Percentiles rank a stretch among this genome's conserved stretches.
phyloP scores from a whole-genome alignment of 257 asterid genomes.

The Haberlea rhodopensis region DNA sequence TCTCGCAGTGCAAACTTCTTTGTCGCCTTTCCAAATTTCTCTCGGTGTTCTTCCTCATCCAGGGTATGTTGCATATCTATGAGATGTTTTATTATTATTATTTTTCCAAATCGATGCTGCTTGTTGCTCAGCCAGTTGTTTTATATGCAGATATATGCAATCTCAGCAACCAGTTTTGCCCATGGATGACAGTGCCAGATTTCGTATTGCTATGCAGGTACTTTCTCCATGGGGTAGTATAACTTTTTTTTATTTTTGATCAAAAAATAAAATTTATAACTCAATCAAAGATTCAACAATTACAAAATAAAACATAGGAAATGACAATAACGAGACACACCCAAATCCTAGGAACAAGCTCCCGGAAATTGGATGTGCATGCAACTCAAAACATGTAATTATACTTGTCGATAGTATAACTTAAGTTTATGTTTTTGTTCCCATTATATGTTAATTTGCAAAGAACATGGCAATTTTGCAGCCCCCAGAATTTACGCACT shows the following conservation, averaged over 20 bases:
- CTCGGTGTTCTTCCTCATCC: constrained; percentile 38
- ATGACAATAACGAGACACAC: no score
- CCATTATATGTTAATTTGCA: constrained; percentile 17
- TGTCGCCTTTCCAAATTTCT: constrained; percentile 36
- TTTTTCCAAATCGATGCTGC: constrained; percentile 16
- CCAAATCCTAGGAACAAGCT: no score
- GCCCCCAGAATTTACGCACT: constrained; percentile 42
- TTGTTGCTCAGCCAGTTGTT: constrained; percentile 23
- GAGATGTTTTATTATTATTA: constrained; percentile 5
- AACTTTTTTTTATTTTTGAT: no score
- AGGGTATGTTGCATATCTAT: constrained; percentile 35
- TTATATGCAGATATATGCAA: constrained; percentile 36
- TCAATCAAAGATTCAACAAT: no score
- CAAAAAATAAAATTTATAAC: no score
- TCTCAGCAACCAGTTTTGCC: constrained; percentile 36
- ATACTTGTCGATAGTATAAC: constrained; percentile 3
- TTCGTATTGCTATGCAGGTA: constrained; percentile 43
- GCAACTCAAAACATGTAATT: no score
- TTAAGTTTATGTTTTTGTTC: constrained; percentile 1
- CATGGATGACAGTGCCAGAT: constrained; percentile 32
- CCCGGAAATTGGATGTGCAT: no score
- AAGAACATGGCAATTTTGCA: constrained; percentile 29
- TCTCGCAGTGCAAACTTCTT: constrained; percentile 40
- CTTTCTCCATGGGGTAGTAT: neutral
- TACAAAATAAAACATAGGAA: no score